A percentile compares a stretch with the other conserved stretches of the same genome.
Conservation (phyloP, 208 protist species). For the Acanthamoeba rhysodes region DNA sequence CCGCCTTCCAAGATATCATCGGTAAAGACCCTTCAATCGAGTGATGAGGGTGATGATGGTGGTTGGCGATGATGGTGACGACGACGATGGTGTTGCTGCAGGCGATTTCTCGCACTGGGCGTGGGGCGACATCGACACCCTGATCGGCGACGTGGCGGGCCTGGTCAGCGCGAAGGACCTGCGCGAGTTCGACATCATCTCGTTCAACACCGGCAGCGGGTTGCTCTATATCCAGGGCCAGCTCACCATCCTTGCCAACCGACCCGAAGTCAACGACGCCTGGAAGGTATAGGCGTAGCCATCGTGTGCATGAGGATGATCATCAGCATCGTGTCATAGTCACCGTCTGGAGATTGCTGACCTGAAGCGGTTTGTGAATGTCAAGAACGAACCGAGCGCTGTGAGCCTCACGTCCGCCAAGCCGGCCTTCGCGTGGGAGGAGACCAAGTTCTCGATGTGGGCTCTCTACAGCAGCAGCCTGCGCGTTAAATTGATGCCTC, state of each 20-base stretch:
- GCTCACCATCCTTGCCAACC: constrained; percentile 43
- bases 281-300: not conserved
- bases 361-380: too few species aligned
- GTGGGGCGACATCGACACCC: constrained; percentile 44
- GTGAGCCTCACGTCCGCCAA: not conserved
- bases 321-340: not conserved
- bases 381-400: not conserved
- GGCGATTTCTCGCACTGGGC: constrained; percentile 50
- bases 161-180: not conserved
- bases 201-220: constrained; percentile 17
- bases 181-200: constrained; percentile 13
- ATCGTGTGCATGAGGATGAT: not conserved
- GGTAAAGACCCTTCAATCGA: not conserved
- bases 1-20: not conserved
- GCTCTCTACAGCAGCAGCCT: not conserved
- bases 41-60: not conserved
- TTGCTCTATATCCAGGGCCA: constrained; percentile 37
- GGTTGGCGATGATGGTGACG: not conserved
- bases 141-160: not conserved
- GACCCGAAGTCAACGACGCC: not conserved
- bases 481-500: not conserved
- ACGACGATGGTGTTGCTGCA: not conserved
- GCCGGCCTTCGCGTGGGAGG: not conserved
- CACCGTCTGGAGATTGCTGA: too few species aligned
- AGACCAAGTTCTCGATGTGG: not conserved